Base-by-base conservation (phyloP, 2,329 filamentous ascomycete genomes). In the Sporothrix dimorphospora region DNA sequence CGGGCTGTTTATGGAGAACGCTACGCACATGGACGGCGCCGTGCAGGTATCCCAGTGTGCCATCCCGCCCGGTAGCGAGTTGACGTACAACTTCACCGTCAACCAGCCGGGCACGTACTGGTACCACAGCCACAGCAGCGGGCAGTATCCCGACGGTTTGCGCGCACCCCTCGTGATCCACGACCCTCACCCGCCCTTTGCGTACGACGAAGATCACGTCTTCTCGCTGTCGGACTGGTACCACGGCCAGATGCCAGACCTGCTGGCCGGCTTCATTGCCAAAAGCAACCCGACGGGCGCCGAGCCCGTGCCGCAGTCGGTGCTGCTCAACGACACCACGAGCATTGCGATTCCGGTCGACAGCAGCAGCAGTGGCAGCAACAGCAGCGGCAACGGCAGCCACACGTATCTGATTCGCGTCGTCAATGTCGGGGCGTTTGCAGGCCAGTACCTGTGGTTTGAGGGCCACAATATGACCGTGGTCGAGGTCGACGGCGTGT, bases 401-500 rank as follows among this genome's bases (percentile, higher is more conserved):
- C 27, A 59, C 4, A 38, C 90, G 0, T 94, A 94, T 71, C 82
- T 93, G 3, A 85, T 95, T 74, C 90, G 90, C 51, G 83, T 94
- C 71, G 83, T 93, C 75, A 94, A 93, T 76, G 87, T 94, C 24
- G 91, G 89, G 9, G 92, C 91, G 11, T 94, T 93, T 81, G 88
- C 88, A 0, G 85, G 85, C 3, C 87, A 90, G 74, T 90, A 90
- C 73, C 77, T 91, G 42, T 91, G 89, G 89, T 87, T 91, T 70
- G 89, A 91, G 78, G 88, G 85, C 14, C 89, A 91, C 76, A 89
- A 86, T 21, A 89, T 94, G 82, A 86, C 83, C 30, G 88, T 93
- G 68, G 85, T 94, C 38, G 91, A 93, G 78, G 88, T 93, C 0
- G 91, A 94, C 77, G 92, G 91, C 6, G 84, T 93, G 11, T 93